Conservation (phyloP, 352 stramenopile genomes). For the Pythium periplocum region DNA sequence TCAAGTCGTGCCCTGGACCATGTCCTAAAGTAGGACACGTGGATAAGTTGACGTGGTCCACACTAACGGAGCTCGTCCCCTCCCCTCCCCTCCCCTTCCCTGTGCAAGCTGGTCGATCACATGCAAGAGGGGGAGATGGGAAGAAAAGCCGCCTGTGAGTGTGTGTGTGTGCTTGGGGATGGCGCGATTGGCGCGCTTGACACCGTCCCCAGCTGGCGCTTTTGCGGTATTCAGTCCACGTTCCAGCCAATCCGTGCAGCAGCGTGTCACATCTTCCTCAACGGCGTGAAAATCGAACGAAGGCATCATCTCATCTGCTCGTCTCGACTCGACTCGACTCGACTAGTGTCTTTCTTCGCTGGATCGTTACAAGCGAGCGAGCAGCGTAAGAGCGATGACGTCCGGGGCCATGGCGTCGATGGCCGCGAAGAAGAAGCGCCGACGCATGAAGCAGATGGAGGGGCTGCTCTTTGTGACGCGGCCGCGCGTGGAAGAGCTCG, state of each 20-base stretch:
- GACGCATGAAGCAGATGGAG: conserved; percentile 81
- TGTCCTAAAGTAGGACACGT: too few species aligned
- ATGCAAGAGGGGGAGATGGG: too few species aligned
- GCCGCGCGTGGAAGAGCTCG: conserved; percentile 18
- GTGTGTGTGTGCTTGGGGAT: not conserved
- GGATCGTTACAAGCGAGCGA: not conserved
- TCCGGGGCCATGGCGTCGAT: conserved; percentile 4
- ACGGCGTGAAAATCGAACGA: conserved; percentile 18
- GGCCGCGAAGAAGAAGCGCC: conserved; percentile 36
- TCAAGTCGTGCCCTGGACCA: too few species aligned
- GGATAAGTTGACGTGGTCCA: not conserved
- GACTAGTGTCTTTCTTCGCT: too few species aligned
- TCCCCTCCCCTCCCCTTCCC: too few species aligned
- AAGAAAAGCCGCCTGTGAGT: too few species aligned
- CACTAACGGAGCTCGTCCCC: not conserved
- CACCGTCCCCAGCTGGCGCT: not conserved
- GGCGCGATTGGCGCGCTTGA: not conserved
- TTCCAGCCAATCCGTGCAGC: too few species aligned
- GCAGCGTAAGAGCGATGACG: conserved; percentile 27
- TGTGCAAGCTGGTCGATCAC: too few species aligned
- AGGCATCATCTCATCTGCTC: not conserved
- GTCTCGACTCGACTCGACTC: not conserved
- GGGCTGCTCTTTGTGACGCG: conserved; percentile 59
- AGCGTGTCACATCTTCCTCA: not conserved
- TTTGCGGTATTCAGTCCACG: too few species aligned